Base-by-base conservation (phyloP, 805 yeast genomes). In the Teunomyces atbi region DNA sequence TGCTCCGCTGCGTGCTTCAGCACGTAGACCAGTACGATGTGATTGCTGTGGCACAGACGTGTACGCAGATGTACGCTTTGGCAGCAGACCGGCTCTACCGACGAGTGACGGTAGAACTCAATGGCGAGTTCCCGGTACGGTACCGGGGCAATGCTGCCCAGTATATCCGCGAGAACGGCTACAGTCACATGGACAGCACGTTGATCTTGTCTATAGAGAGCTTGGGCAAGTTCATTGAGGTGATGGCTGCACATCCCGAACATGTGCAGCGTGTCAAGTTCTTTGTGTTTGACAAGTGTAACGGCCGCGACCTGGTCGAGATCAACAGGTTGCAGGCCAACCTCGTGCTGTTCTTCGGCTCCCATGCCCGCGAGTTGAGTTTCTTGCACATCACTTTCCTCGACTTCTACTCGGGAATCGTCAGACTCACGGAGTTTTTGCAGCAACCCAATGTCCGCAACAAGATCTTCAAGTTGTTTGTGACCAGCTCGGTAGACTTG, bases 281-380 rank as follows among this genome's bases (percentile, higher is more conserved):
- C 44, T 66, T 68, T 43, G 60, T 65, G 15, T 67, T 68, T 52
- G 72, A 66, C 49, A 66, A 66, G 46, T 65, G 71, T 52, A 47
- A 55, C 43, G 32, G 53, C 10, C 46, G 44, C 35, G 45, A 40
- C 10, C 33, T 27, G 19, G 21, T 36, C 16, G 54, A 50, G 30
- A 45, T 59, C 8, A 45, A 45, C 41, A 16, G 15, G 26, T 40
- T 64, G 13, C 71, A 66, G 50, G 48, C 51, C 29, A 47, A 58
- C 13, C 45, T 64, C 8, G 56, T 64, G 16, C 61, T 56, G 6
- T 61, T 59, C 38, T 62, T 67, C 51, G 67, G 63, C 4, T 16
- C 40, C 6, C 38, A 55, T 40, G 56, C 69, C 19, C 30, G 37
- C 4, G 59, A 62, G 18, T 47, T 68, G 38, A 61, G 56, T 44